Base-by-base conservation (phyloP, 1,284 basidiomycete species). In the Irpex lacteus region DNA sequence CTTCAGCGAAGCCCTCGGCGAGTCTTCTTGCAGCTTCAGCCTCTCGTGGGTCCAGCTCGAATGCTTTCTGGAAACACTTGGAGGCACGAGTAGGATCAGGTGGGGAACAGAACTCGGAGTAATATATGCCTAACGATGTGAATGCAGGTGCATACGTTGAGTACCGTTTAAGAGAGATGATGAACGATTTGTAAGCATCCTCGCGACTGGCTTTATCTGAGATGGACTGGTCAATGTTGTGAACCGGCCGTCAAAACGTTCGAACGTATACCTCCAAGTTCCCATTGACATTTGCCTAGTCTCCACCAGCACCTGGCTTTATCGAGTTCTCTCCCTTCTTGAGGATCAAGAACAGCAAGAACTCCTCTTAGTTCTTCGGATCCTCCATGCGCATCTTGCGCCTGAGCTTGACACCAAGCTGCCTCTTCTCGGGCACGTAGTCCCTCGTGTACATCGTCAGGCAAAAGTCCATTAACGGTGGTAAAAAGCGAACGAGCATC, bases 41-140 rank as follows among this genome's bases (percentile, higher is more conserved):
- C 76, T 99, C 94, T 11, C 91, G 85, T 1, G 96, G 85, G 76
- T 98, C 96, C 1, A 99, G 86, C 76, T 99, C 98, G 70, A 99
- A 98, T 0, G 98, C 98, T 72, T 98, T 98, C 72, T 99, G 96
- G 79, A 98, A 98, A 74, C 98, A 99, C 74, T 97, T 97, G 15
- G 93, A 91, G 1, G 97, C 92, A 52, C 97, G 88, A 8, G 87
- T 85, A 7, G 87, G 86, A 75, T 99, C 96, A 0, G 89, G 86
- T 1, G 95, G 94, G 11, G 81, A 78, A 11, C 85, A 77, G 61
- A 81, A 82, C 60, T 94, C 90, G 18, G 85, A 78, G 74, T 99
- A 99, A 77, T 96, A 97, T 59, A 94, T 81, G 6, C 98, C 98
- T 7, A 99, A 85, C 0, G 95, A 93, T 0, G 97, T 98, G 76